Percentiles rank a stretch among this genome's conserved stretches.
These are phyloP conservation scores for Marasmius oreades DNA, from an alignment of 1,284 basidiomycete genomes.

Conservation along the genomic window DNA sequence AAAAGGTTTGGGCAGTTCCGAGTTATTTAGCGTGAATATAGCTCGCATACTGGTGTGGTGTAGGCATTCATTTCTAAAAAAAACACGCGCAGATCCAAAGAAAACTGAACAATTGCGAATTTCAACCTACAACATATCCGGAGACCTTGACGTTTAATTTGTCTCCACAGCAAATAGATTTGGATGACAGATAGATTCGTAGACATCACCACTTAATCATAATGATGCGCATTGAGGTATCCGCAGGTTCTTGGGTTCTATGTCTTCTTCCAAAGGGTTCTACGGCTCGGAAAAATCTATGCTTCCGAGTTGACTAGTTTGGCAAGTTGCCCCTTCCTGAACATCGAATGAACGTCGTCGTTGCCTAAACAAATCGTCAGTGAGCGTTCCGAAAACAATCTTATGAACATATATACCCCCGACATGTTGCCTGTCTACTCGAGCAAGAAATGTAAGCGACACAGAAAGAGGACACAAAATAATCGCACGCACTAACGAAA, in stretches of 20 bases:
- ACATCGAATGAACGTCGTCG: constrained; percentile 35
- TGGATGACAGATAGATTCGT: too few species aligned
- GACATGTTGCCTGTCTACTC: constrained; percentile 52
- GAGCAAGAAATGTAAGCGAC: constrained; percentile 2
- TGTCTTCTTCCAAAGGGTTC: neutral
- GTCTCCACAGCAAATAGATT: too few species aligned
- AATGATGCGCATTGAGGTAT: too few species aligned
- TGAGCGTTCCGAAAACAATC: neutral
- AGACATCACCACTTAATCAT: too few species aligned
- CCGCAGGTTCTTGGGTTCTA: neutral
- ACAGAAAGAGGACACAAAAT: neutral
- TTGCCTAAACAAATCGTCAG: constrained; percentile 29
- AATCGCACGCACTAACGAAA: constrained; percentile 55
- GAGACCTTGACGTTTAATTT: too few species aligned
- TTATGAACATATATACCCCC: constrained; percentile 42
- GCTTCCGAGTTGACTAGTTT: constrained; percentile 26
- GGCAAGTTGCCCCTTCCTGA: constrained; percentile 31
- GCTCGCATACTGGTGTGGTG: too few species aligned
- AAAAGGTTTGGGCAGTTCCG: too few species aligned
- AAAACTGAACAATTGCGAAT: too few species aligned
- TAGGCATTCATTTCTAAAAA: too few species aligned
- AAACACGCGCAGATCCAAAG: too few species aligned
- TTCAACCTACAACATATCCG: too few species aligned
- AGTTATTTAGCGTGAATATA: too few species aligned
- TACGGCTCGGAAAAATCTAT: neutral